Base-by-base conservation (phyloP, 2,329 filamentous ascomycete genomes). In the Hymenoscyphus infarciens region DNA sequence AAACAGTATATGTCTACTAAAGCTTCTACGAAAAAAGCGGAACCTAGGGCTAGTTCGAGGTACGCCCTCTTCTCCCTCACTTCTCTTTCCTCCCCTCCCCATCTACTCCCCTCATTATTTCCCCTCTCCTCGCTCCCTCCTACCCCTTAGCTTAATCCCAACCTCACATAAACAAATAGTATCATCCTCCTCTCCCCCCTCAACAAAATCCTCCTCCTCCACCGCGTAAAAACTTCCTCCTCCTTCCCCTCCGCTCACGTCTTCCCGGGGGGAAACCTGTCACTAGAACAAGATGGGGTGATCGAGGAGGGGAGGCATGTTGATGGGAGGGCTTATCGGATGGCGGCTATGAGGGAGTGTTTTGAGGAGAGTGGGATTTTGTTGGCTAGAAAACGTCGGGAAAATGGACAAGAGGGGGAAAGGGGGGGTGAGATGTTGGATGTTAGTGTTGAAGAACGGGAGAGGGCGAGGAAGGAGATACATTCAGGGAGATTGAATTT, bases 341-440 rank as follows among this genome's bases (percentile, higher is more conserved):
- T 91, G 39, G 92, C 89, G 5, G 95, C 93, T 0, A 85, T 98
- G 27, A 82, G 95, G 6, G 95, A 98, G 79, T 92, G 92, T 0
- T 98, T 98, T 73, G 95, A 99, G 74, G 95, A 98, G 78, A 93
- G 90, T 67, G 95, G 95, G 0, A 92, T 97, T 60, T 77, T 98
- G 29, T 81, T 98, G 25, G 68, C 63, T 16, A 75, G 75, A 4
- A 74, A 78, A 27, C 3, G 19, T n/a, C 10, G 16, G 15, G n/a
- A n/a, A 77, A 75, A 61, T 29, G 59, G 19, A 77, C 78, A 63
- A 76, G 75, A 11, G 79, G 80, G 5, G 82, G 81, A n/a, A 4
- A 4, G 25, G 25, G 25, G 4, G 2, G 25, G 25, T 0, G 76
- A 78, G 22, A 76, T 94, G 59, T 76, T 95, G 33, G 81, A 86